phyloP scores from a whole-genome alignment of 768 basidiomycete species.

The Trametes gibbosa region DNA sequence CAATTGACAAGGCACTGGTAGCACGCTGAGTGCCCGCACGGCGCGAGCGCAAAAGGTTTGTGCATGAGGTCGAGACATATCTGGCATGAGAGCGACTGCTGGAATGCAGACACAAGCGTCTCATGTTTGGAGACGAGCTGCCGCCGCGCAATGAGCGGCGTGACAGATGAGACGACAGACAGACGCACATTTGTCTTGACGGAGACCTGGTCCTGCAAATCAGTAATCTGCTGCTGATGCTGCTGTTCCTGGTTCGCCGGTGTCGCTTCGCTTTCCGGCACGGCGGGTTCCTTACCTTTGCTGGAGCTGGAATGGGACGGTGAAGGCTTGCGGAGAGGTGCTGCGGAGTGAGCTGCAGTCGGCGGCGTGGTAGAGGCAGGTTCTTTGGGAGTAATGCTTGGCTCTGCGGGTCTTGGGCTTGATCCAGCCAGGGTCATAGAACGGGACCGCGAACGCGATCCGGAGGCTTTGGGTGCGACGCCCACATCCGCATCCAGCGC shows the following conservation, averaged over 20 bases:
- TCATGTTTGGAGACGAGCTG: conserved; percentile 46
- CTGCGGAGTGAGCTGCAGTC: neutral
- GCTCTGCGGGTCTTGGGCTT: neutral
- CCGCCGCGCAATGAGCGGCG: neutral
- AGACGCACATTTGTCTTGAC: conserved; percentile 12
- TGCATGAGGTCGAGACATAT: conserved; percentile 76
- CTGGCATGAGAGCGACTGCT: conserved; percentile 70
- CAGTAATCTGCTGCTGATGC: neutral
- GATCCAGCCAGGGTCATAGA: neutral
- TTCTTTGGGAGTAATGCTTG: neutral
- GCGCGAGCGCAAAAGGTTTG: conserved; percentile 69
- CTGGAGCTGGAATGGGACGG: neutral
- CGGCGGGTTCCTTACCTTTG: conserved; percentile 19
- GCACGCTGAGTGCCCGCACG: conserved; percentile 75
- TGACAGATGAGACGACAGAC: neutral
- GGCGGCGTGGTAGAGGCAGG: neutral
- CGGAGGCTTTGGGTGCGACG: neutral
- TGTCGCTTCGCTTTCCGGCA: neutral
- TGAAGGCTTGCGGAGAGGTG: neutral
- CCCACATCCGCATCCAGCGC: neutral
- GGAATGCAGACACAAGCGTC: conserved; percentile 49
- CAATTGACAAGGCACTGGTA: conserved; percentile 71
- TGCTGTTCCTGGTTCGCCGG: neutral
- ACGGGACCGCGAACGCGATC: conserved; percentile 4
- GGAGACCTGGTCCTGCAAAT: conserved; percentile 7